Evolutionary conservation across 1,284 basidiomycete genomes (phyloP), one percentile per base, ranked within the genome.

Genomic region (Wallemia mellicola): DNA sequence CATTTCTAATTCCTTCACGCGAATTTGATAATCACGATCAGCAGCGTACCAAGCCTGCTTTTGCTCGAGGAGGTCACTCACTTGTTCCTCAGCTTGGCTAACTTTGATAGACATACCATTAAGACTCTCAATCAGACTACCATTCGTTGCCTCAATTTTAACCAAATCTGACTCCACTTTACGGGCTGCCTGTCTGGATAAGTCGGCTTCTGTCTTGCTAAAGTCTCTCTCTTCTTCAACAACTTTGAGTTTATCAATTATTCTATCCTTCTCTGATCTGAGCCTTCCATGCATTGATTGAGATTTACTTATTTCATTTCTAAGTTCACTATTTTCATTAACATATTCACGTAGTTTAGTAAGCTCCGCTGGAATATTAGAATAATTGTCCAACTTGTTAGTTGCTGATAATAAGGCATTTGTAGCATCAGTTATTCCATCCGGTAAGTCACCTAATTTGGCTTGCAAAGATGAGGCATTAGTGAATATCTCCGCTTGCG

Each of bases 111-210:
- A 3, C 24, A 57, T 26, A 7, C 55, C 55, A n/a, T 28, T 57
- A 2, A 57, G 24, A 26, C 25, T 27, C 25, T 57, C 25, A 11
- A 57, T 57, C 11, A 57, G 55, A 28, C 55, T 57, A 26, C 55
- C 55, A 28, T 57, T 57, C 55, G 55, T 57, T 26, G 55, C 55
- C 24, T 57, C 55, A 15, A 57, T 27, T n/a, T 57, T 57, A 7
- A 28, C 55, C 5, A 57, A 25, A 26, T 57, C 55, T 9, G 55
- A 26, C 15, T 57, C 55, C 11, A 27, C n/a, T 17, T 57, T 57
- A 24, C 55, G 55, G 11, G 15, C 24, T 19, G 24, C 7, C 24
- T 26, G 25, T 7, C 55, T 19, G 7, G 55, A 26, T 25, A 28
- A 15, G 17, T 57, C 55, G 5, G 55, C 55, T 26, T 57, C 55